phyloP scores from a whole-genome alignment of 495 filamentous ascomycete species.

The Halenospora varia region DNA sequence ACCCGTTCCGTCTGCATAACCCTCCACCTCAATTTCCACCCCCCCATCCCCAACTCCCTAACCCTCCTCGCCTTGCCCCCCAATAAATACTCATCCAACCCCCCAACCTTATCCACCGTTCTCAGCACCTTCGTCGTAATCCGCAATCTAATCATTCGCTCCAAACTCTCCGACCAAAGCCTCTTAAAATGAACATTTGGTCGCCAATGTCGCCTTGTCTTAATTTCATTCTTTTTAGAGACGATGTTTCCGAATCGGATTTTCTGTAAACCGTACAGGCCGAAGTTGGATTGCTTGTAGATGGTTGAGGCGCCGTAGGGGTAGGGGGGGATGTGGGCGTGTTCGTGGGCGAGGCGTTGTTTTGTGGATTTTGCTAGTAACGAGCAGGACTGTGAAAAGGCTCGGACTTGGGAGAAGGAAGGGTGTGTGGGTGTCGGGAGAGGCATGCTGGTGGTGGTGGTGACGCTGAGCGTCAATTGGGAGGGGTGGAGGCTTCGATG shows the following conservation, averaged over 20 bases:
- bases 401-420: constrained; percentile 14
- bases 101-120: constrained; percentile 83
- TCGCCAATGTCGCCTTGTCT: constrained; percentile 81
- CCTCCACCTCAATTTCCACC: constrained; percentile 83
- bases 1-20: constrained; percentile 71
- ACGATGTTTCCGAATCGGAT: constrained; percentile 94
- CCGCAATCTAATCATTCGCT: constrained; percentile 62
- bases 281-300: constrained; percentile 85
- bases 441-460: constrained; percentile 12
- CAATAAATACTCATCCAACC: constrained; percentile 86
- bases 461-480: neutral
- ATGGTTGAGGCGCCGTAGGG: constrained; percentile 73
- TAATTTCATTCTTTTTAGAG: constrained; percentile 68
- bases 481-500: neutral
- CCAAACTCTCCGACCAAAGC: constrained; percentile 65
- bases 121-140: constrained; percentile 73
- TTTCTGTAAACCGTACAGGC: constrained; percentile 72
- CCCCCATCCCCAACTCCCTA: constrained; percentile 78
- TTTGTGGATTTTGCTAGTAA: constrained; percentile 35
- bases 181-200: constrained; percentile 82
- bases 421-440: constrained; percentile 17
- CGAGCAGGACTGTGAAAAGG: constrained; percentile 27
- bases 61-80: constrained; percentile 68
- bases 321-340: constrained; percentile 60
- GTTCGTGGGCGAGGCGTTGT: constrained; percentile 27